phyloP scores from a whole-genome alignment of 768 basidiomycete genomes.

The Exidia glandulosa region DNA sequence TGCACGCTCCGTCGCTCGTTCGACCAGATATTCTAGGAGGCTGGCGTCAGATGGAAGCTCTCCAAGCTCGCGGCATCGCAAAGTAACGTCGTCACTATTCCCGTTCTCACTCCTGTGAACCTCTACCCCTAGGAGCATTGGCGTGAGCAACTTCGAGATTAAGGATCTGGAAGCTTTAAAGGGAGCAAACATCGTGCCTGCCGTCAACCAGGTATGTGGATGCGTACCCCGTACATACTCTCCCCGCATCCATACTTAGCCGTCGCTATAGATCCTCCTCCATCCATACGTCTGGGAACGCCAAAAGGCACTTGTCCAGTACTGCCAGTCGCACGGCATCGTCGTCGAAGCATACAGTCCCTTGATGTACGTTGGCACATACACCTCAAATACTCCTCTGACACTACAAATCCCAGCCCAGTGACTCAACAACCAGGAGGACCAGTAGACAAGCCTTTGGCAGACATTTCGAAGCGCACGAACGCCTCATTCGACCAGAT shows the following conservation, averaged over 20 bases:
- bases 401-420: conserved; percentile 29
- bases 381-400: background rate
- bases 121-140: conserved; percentile 52
- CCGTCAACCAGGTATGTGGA: conserved; percentile 54
- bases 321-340: conserved; percentile 44
- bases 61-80: conserved; percentile 42
- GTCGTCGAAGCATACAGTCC: conserved; percentile 63
- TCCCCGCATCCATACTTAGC: background rate
- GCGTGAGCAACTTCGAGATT: conserved; percentile 58
- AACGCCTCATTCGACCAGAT: conserved; percentile 52
- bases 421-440: conserved; percentile 50
- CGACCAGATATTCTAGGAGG: conserved; percentile 46
- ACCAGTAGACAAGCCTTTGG: conserved; percentile 49
- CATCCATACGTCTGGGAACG: conserved; percentile 58
- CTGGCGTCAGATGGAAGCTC: conserved; percentile 53
- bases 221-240: too few species aligned
- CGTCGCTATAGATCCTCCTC: conserved; percentile 38
- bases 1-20: conserved; percentile 46
- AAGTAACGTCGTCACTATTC: conserved; percentile 29
- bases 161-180: conserved; percentile 40
- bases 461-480: conserved; percentile 38
- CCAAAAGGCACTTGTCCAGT: conserved; percentile 47
- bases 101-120: background rate
- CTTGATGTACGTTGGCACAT: conserved; percentile 35
- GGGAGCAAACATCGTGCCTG: conserved; percentile 51